Evolutionary conservation across 2,329 filamentous ascomycete species (phyloP), one percentile per base, ranked within the genome.

Genomic region (Fusarium avenaceum): DNA sequence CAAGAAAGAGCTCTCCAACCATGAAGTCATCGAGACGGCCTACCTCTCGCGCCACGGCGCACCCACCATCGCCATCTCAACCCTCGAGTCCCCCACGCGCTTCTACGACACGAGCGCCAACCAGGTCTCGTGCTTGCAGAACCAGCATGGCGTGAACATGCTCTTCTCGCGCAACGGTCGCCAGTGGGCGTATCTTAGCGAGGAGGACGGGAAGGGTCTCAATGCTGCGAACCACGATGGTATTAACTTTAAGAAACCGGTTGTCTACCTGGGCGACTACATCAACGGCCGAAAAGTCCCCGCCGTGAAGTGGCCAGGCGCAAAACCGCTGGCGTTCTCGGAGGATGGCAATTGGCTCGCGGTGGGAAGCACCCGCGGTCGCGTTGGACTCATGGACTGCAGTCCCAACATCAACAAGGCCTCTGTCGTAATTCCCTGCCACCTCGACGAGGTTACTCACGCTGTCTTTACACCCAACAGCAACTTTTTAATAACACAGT

Each of bases 401-500:
- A 54, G 54, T 24, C 57, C 42, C 38, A 61, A 48, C 17, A 39
- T 67, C 6, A 63, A 65, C 61, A 67, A 52, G 43, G 33, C 69
- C 4, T 63, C 65, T 22, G 52, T 61, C 3, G 57, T 71, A 9
- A 62, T 72, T 11, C 50, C 66, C 4, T 74, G 67, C 38, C 74
- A 76, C 56, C 33, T 63, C 5, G 74, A 75, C 26, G 66, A 70
- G 14, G 66, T 76, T 2, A 74, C 73, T 1, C 72, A 74, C 28
- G 74, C 73, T 2, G 58, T 69, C 48, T 76, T 76, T 19, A 75
- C 74, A 11, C 73, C 73, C 5, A 66, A 76, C 43, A 61, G 57
- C n/a, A 45, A 50, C 10, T 52, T 66, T 14, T 56, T 76, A 20
- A 57, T 76, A 14, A 68, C 74, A 0, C 65, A 73, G 20, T 76